Percentiles rank a stretch among this genome's conserved stretches.
Conservation (phyloP, 805 yeast genomes). For the Cyberlindnera bimundalis region DNA sequence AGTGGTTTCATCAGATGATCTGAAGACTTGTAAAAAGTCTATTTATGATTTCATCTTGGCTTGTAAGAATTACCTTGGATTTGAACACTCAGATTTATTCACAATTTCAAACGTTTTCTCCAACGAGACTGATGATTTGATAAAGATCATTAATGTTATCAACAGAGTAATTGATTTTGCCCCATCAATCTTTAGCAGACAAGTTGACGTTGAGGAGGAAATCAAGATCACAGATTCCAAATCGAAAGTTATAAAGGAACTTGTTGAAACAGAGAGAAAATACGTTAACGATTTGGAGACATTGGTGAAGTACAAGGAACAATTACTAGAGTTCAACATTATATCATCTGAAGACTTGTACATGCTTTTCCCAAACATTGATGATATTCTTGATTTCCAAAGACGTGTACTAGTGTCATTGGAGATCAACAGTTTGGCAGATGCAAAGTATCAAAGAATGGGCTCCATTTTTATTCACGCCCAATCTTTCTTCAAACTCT, state of each 20-base stretch:
- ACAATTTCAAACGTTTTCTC: slow-evolving; percentile 88
- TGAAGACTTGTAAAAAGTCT: slow-evolving; percentile 80
- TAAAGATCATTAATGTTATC: slow-evolving; percentile 73
- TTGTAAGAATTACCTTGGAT: slow-evolving; percentile 69
- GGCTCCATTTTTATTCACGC: slow-evolving; percentile 88
- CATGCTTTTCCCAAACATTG: slow-evolving; percentile 78
- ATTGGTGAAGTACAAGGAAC: slow-evolving; percentile 62
- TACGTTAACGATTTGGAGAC: slow-evolving; percentile 89
- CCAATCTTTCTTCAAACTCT: slow-evolving; percentile 78
- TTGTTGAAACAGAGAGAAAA: slow-evolving; percentile 86
- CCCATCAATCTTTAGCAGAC: slow-evolving; percentile 39
- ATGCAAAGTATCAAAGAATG: slow-evolving; percentile 72
- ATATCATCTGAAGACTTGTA: slow-evolving; percentile 78
- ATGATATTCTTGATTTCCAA: slow-evolving; percentile 86
- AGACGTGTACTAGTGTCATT: slow-evolving; percentile 82
- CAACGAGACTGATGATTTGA: slow-evolving; percentile 71
- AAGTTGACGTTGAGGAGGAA: slow-evolving; percentile 28
- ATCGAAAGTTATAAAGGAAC: slow-evolving; percentile 77
- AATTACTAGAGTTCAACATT: slow-evolving; percentile 59
- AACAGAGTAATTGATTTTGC: slow-evolving; percentile 56
- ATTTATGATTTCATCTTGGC: slow-evolving; percentile 88
- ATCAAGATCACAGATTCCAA: slow-evolving; percentile 47
- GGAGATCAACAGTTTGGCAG: slow-evolving; percentile 80
- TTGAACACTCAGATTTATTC: slow-evolving; percentile 79
- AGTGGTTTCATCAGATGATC: slow-evolving; percentile 71